These are phyloP conservation scores for Kingdonia uniflora DNA, from an alignment of 164 flowering plant species.

Conservation along the genomic window DNA sequence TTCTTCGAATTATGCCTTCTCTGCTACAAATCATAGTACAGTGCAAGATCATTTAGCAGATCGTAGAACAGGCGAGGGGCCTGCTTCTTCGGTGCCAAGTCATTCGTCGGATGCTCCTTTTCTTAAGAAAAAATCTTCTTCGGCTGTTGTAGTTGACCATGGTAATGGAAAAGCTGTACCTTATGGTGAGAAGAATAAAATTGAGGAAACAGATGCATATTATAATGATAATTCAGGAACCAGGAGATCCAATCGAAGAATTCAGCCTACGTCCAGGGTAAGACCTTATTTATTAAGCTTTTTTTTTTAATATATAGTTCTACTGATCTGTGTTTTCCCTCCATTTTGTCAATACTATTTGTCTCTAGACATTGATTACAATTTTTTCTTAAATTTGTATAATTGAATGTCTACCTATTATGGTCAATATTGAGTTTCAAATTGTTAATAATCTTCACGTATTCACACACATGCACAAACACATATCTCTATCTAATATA, in stretches of 20 bases:
- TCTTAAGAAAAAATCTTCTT: constrained; percentile 32
- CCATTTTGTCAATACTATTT: too few relatives aligned
- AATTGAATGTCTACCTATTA: too few relatives aligned
- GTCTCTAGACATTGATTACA: too few relatives aligned
- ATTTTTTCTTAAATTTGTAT: too few relatives aligned
- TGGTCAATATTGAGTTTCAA: too few relatives aligned
- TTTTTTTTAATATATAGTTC: not conserved
- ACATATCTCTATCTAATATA: too few relatives aligned
- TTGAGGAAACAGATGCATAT: constrained; percentile 35
- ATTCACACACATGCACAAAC: too few relatives aligned
- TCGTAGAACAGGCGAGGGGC: not conserved
- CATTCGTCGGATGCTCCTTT: constrained; percentile 21
- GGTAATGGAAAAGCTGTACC: constrained; percentile 42
- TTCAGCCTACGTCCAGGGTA: constrained; percentile 98
- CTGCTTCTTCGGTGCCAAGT: too few relatives aligned
- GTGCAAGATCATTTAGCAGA: constrained; percentile 16
- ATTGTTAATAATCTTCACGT: too few relatives aligned
- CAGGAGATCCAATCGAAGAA: constrained; percentile 84
- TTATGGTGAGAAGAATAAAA: constrained; percentile 18
- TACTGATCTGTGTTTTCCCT: not conserved
- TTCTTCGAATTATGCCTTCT: constrained; percentile 13
- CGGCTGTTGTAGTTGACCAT: constrained; percentile 17
- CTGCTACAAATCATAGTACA: constrained; percentile 17
- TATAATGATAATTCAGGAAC: constrained; percentile 29
- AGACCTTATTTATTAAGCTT: constrained; percentile 7